Conservation (phyloP, 352 stramenopile species). For the Phytophthora uliginosa region DNA sequence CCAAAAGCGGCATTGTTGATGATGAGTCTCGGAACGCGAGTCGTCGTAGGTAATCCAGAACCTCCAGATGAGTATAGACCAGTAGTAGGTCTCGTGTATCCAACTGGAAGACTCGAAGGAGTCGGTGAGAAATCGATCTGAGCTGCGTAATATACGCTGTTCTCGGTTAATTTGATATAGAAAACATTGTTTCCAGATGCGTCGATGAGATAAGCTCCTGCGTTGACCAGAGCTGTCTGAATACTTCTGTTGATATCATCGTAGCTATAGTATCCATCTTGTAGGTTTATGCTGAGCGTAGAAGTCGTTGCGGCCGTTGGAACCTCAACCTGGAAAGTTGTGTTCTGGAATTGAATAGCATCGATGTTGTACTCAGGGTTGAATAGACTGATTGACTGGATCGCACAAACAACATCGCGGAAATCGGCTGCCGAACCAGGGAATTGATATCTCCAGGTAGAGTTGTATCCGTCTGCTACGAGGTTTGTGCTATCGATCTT, state of each 20-base stretch:
- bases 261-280: constrained; percentile 13
- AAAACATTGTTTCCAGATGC: constrained; percentile 8
- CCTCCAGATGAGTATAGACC: constrained; percentile 8
- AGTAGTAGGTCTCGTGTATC: constrained; percentile 6
- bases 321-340: constrained; percentile 8
- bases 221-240: not conserved
- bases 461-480: too few species aligned
- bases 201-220: not conserved
- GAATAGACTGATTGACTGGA: constrained; percentile 2
- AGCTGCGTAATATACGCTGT: constrained; percentile 9
- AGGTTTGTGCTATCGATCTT: too few species aligned
- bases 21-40: constrained; percentile 11
- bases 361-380: constrained; percentile 4
- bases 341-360: constrained; percentile 7
- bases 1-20: constrained; percentile 19
- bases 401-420: not conserved
- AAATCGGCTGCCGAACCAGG: too few species aligned
- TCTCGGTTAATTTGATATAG: constrained; percentile 14
- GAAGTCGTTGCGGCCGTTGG: constrained; percentile 17
- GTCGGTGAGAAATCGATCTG: constrained; percentile 14
- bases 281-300: not conserved
- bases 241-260: constrained; percentile 12
- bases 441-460: too few species aligned
- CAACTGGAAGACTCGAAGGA: not conserved
- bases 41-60: not conserved